Percentiles rank a stretch among this genome's conserved stretches.
These are phyloP conservation scores for Fonsecaea erecta DNA, from an alignment of 2,329 filamentous ascomycete genomes.

Conservation along the genomic window DNA sequence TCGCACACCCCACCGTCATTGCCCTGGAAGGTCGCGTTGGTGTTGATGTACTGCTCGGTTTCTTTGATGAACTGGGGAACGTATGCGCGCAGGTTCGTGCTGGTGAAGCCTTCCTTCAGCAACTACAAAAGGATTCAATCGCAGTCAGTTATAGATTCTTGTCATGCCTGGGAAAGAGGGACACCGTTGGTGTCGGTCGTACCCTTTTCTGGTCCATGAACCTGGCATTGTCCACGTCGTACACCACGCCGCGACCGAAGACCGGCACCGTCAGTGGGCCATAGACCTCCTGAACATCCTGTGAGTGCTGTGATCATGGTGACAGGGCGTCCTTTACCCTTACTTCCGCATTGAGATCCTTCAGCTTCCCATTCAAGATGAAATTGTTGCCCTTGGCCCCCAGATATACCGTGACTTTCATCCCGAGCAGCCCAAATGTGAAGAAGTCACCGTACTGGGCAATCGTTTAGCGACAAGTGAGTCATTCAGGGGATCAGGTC, in stretches of 20 bases:
- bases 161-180: constrained; percentile 32
- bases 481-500: not conserved
- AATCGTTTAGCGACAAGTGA: not conserved
- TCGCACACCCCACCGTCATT: constrained; percentile 70
- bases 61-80: constrained; percentile 78
- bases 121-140: constrained; percentile 52
- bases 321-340: not conserved
- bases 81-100: constrained; percentile 69
- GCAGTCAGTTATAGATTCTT: too few relatives aligned
- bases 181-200: constrained; percentile 38
- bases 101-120: constrained; percentile 67
- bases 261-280: constrained; percentile 71
- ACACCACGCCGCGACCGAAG: constrained; percentile 85
- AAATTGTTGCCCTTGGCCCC: constrained; percentile 86
- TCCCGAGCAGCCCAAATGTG: constrained; percentile 85
- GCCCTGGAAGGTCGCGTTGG: constrained; percentile 69
- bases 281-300: constrained; percentile 68
- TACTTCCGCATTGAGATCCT: constrained; percentile 80
- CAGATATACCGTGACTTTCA: constrained; percentile 84
- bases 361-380: constrained; percentile 86
- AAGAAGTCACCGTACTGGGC: constrained; percentile 82
- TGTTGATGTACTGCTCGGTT: constrained; percentile 73
- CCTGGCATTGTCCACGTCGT: constrained; percentile 88
- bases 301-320: not conserved
- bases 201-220: constrained; percentile 97